Percentiles rank a stretch among this genome's conserved stretches.
Evolutionary conservation across 1,284 basidiomycete species (phyloP).

Genomic region (Ceratobasidium papillatum): DNA sequence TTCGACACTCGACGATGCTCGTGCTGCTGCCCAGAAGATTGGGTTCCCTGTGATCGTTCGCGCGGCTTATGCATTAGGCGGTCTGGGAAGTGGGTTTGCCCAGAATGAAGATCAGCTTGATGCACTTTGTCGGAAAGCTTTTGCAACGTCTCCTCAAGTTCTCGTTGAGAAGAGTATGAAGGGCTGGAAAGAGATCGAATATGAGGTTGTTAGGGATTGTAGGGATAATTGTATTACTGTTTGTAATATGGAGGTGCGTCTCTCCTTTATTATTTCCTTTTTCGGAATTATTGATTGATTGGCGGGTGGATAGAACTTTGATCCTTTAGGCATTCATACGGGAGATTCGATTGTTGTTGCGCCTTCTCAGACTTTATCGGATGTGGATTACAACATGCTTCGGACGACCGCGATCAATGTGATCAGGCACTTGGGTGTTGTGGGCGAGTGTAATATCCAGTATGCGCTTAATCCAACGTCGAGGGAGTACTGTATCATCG

Average conservation of each 20-base stretch:
- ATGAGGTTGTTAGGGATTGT: conserved; percentile 98
- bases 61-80: conserved; percentile 95
- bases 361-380: conserved; percentile 97
- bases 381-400: conserved; percentile 98
- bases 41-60: conserved; percentile 98
- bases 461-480: conserved; percentile 96
- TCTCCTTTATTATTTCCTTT: conserved; percentile 11
- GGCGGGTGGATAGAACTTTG: conserved; percentile 81
- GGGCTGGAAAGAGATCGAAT: conserved; percentile 99
- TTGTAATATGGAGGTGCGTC: conserved; percentile 97
- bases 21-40: conserved; percentile 83
- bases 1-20: conserved; percentile 83
- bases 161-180: conserved; percentile 99
- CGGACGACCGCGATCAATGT: conserved; percentile 98
- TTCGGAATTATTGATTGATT: neutral
- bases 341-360: conserved; percentile 99
- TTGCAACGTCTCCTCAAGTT: conserved; percentile 96
- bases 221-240: conserved; percentile 98
- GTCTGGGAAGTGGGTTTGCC: conserved; percentile 94
- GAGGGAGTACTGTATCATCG: conserved; percentile 98
- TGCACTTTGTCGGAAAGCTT: conserved; percentile 90
- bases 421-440: conserved; percentile 95
- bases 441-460: conserved; percentile 99
- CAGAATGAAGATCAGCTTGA: conserved; percentile 87
- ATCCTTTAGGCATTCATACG: conserved; percentile 97